A percentile compares a stretch with the other conserved stretches of the same genome.
Evolutionary conservation across 139 green algal species (phyloP).

Genomic region (Chlamydomonas asymmetrica): DNA sequence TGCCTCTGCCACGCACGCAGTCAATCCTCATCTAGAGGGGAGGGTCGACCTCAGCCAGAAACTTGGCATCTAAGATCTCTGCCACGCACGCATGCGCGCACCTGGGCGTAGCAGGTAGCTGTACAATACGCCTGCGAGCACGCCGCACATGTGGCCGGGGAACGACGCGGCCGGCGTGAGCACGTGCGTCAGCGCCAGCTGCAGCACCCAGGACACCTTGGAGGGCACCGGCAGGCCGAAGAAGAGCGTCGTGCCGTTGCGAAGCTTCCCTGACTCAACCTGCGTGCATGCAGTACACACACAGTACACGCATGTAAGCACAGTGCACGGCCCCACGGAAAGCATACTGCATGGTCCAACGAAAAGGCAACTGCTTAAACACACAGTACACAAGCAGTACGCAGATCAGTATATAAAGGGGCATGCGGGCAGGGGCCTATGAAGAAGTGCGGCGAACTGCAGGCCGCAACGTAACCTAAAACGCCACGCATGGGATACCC

Average conservation of each 20-base stretch:
- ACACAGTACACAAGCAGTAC: too few species aligned
- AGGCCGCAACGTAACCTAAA: too few species aligned
- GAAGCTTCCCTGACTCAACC: slow-evolving; percentile 32
- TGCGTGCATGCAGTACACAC: slow-evolving; percentile 10
- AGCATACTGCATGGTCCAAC: too few species aligned
- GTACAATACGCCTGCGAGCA: slow-evolving; percentile 35
- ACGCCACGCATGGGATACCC: too few species aligned
- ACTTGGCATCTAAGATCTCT: too few species aligned
- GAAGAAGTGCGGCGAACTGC: neutral
- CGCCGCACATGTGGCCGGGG: slow-evolving; percentile 36
- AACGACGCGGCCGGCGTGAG: slow-evolving; percentile 34
- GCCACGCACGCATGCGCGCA: too few species aligned
- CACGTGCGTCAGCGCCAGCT: slow-evolving; percentile 38
- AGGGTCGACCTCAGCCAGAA: too few species aligned
- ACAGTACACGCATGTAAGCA: too few species aligned
- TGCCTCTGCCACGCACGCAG: too few species aligned
- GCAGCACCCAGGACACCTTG: slow-evolving; percentile 22
- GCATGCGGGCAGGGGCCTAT: neutral
- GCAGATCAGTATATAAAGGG: neutral
- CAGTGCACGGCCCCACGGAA: too few species aligned
- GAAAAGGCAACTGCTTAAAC: too few species aligned
- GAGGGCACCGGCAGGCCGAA: slow-evolving; percentile 32
- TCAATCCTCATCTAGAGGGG: too few species aligned
- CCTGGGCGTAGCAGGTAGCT: slow-evolving; percentile 37
- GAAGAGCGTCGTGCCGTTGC: neutral